These are phyloP conservation scores for Naegleria fowleri DNA, from an alignment of 208 protist species.

Conservation along the genomic window DNA sequence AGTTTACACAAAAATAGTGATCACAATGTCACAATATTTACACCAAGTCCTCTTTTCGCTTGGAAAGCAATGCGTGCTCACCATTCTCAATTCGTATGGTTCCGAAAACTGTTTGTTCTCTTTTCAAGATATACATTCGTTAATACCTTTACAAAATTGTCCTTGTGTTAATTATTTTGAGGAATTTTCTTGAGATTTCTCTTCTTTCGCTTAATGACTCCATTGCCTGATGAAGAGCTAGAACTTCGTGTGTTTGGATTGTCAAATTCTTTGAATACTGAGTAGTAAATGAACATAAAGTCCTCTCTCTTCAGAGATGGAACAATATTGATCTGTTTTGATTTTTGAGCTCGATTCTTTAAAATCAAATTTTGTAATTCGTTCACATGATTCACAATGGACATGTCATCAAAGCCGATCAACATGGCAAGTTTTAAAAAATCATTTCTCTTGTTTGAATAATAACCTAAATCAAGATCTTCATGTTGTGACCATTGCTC, in stretches of 20 bases:
- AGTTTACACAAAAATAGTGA: conserved; percentile 2
- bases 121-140: conserved; percentile 89
- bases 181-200: not conserved
- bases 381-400: conserved; percentile 1
- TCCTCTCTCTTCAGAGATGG: not conserved
- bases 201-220: not conserved
- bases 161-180: not conserved
- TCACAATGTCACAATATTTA: conserved; percentile 10
- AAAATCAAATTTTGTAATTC: not conserved
- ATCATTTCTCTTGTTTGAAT: not conserved
- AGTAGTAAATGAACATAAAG: conserved; percentile 12
- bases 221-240: not conserved
- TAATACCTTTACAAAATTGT: conserved; percentile 50
- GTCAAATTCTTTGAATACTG: not conserved
- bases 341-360: not conserved
- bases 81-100: conserved; percentile 88
- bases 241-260: not conserved
- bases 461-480: not conserved
- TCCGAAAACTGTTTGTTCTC: conserved; percentile 84
- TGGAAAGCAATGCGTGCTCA: conserved; percentile 71
- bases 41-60: conserved; percentile 6
- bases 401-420: not conserved
- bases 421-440: not conserved
- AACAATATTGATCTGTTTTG: not conserved
- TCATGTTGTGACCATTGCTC: not conserved